Evolutionary conservation across 148 eudicot species (phyloP), one percentile per base, ranked within the genome.

Genomic region (Polygonum maritimum): DNA sequence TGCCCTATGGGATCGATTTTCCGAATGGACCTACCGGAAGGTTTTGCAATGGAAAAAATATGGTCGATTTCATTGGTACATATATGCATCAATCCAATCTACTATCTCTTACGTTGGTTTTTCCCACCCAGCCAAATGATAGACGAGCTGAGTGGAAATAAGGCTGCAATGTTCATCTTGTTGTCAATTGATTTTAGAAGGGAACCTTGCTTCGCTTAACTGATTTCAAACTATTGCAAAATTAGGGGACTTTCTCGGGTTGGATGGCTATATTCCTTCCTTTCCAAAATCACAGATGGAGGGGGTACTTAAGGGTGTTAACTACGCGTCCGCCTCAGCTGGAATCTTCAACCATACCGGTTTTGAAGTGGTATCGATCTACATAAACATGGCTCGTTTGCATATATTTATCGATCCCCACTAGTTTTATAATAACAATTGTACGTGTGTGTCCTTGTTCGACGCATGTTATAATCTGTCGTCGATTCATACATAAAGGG

Each of bases 1-100:
- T 33, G 18, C 55, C 55, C n/a, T 51, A 51, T 15, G 55, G 55
- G n/a, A 51, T 51, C 55, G 55, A 51, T n/a, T 7, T 77, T 35
- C 81, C 73, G 1, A 76, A 10, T 2, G 86, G 86, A 6, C 77
- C 76, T 1, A 83, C 82, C 6, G 83, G 84, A 72, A 65, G 88
- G 62, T 86, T 86, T 48, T n/a, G 71, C 74, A 83, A 86, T 71
- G 83, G 86, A 6, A 57, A 48, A 40, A 85, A 13, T 13, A 52
- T 40, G 5, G 76, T 79, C 4, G 88, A 85, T 76, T 3, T 54
- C 2, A 35, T 85, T 3, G 83, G 85, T 81, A 51, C 5, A 26
- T 26, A 26, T 26, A 26, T 26, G 31, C 31, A 26, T 26, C 31
- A 26, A 26, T 26, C 31, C 31, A 26, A 26, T 26, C 31, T 26